Conservation (phyloP, 2,329 filamentous ascomycete genomes). For the Trichoderma guizhouense region DNA sequence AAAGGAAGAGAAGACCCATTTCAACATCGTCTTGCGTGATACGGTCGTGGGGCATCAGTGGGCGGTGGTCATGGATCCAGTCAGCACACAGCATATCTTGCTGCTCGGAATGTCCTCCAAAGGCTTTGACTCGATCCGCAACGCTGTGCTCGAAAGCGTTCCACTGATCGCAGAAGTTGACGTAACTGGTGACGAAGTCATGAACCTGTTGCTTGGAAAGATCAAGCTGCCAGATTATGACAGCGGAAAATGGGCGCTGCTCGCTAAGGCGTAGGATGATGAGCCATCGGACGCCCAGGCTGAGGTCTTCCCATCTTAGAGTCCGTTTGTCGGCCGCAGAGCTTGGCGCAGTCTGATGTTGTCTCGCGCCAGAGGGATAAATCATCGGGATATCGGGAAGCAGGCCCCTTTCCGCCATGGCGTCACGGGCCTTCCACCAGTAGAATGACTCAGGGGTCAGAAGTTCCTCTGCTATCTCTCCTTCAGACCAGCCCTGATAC, state of each 20-base stretch:
- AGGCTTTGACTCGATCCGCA: neutral
- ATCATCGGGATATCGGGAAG: neutral
- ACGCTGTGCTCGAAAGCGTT: neutral
- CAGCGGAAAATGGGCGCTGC: neutral
- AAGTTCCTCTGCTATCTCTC: neutral
- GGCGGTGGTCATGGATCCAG: conserved; percentile 4
- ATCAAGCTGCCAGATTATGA: neutral
- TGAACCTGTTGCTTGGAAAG: neutral
- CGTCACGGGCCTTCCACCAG: neutral
- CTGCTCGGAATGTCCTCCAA: neutral
- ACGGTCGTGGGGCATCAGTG: neutral
- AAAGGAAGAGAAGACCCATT: neutral
- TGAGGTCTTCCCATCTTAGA: neutral
- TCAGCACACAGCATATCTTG: neutral
- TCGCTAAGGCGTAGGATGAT: neutral
- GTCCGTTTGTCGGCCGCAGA: neutral
- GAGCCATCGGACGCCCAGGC: neutral
- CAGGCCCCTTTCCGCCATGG: neutral
- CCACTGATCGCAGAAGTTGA: conserved; percentile 5
- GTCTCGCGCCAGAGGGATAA: neutral
- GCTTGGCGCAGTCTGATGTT: neutral
- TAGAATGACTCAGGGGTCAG: neutral
- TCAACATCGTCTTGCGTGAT: neutral
- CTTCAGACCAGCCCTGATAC: neutral
- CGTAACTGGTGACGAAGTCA: neutral